phyloP scores from a whole-genome alignment of 129 eudicot genomes.

The Gnaphalium uliginosum region DNA sequence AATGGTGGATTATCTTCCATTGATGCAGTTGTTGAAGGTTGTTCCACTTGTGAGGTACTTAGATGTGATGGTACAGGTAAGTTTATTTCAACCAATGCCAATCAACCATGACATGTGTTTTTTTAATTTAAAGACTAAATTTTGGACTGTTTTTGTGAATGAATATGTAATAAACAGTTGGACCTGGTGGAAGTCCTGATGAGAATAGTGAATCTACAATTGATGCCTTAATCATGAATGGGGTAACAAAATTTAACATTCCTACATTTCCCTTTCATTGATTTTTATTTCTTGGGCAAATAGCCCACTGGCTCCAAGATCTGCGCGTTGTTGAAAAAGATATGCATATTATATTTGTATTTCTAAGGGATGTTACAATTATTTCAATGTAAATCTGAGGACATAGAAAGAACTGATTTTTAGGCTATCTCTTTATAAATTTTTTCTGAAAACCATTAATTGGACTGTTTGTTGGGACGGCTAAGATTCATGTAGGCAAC shows the following conservation, averaged over 20 bases:
- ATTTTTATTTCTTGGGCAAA: neutral
- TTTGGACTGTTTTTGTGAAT: neutral
- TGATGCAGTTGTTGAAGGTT: conserved; percentile 87
- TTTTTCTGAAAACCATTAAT: neutral
- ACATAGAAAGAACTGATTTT: neutral
- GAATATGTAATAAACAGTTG: conserved; percentile 53
- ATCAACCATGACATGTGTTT: neutral
- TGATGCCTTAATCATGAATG: conserved; percentile 92
- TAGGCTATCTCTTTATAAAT: neutral
- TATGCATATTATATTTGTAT: neutral
- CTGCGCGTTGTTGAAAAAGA: neutral
- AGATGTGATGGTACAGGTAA: conserved; percentile 88
- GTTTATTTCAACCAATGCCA: conserved; percentile 9
- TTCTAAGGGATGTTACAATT: neutral
- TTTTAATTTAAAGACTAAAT: neutral
- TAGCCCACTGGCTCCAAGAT: neutral
- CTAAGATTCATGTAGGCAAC: conserved; percentile 81
- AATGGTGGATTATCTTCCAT: conserved; percentile 63
- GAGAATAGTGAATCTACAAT: conserved; percentile 90
- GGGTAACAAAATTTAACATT: conserved; percentile 53
- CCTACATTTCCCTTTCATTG: neutral
- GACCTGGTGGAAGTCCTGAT: conserved; percentile 99
- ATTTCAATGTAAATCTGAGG: neutral
- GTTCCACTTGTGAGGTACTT: conserved; percentile 78
- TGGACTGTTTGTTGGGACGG: conserved; percentile 33